These are phyloP conservation scores for Pichia sp. DNA, from an alignment of 1,139 yeast genomes.

Conservation along the genomic window DNA sequence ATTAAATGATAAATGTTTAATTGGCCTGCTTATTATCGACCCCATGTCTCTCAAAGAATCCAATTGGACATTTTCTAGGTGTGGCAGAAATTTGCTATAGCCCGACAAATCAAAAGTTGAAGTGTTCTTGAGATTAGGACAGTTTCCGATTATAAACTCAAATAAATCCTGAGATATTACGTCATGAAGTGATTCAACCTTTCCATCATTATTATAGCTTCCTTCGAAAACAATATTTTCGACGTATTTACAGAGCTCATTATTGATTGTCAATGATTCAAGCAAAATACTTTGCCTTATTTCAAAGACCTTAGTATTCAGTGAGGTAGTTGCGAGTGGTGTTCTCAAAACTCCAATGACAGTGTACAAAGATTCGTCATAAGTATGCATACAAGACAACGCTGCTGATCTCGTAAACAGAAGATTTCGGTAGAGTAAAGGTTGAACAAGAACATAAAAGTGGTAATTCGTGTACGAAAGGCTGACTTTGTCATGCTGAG, in stretches of 20 bases:
- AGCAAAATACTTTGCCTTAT: constrained; percentile 30
- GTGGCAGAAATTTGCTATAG: constrained; percentile 11
- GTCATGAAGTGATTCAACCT: background rate
- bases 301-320: constrained; percentile 21
- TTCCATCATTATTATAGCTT: background rate
- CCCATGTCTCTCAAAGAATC: constrained; percentile 22
- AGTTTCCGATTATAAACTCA: constrained; percentile 17
- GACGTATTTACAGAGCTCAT: constrained; percentile 24
- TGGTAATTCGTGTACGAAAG: constrained; percentile 27
- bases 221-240: constrained; percentile 23
- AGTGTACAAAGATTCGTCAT: constrained; percentile 24
- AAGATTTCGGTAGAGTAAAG: constrained; percentile 28
- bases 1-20: constrained; percentile 9
- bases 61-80: constrained; percentile 21
- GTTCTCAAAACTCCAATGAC: constrained; percentile 27
- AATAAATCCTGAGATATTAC: constrained; percentile 17
- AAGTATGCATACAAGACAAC: constrained; percentile 13
- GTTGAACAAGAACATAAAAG: constrained; percentile 25
- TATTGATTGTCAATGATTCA: constrained; percentile 28
- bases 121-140: constrained; percentile 22
- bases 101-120: constrained; percentile 14
- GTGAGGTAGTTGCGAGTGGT: constrained; percentile 23
- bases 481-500: constrained; percentile 30
- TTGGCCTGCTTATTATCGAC: background rate
- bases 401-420: constrained; percentile 22